Evolutionary conservation across 2,329 filamentous ascomycete species (phyloP).

Genomic region (Fusarium sp.): DNA sequence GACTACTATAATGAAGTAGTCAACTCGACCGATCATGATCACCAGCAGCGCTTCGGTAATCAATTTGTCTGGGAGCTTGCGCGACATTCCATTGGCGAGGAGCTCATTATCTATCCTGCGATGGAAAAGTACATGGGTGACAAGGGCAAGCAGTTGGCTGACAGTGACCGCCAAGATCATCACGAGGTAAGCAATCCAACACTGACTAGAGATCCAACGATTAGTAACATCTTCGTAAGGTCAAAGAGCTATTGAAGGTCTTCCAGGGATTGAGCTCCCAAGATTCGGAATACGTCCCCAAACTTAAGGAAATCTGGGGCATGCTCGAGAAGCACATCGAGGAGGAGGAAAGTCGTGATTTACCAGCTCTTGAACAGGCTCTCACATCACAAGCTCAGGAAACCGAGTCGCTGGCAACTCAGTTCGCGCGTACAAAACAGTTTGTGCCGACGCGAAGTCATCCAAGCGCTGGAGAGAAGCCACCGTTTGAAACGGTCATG

Average conservation of each 20-base stretch:
- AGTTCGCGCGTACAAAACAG: constrained; percentile 66
- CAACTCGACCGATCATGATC: constrained; percentile 53
- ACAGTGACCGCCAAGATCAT: constrained; percentile 64
- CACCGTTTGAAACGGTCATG: constrained; percentile 69
- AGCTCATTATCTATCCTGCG: constrained; percentile 68
- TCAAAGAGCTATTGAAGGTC: constrained; percentile 65
- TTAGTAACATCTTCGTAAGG: constrained; percentile 51
- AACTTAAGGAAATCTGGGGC: constrained; percentile 60
- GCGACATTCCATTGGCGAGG: constrained; percentile 64
- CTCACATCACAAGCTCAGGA: constrained; percentile 47
- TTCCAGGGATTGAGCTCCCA: constrained; percentile 63
- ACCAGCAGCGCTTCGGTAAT: constrained; percentile 60
- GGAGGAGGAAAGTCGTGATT: constrained; percentile 65
- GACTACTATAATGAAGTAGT: constrained; percentile 61
- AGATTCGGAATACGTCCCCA: constrained; percentile 60
- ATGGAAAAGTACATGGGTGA: constrained; percentile 63
- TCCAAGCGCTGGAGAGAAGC: constrained; percentile 64
- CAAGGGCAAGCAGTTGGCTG: constrained; percentile 60
- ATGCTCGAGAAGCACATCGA: constrained; percentile 63
- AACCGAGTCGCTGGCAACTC: constrained; percentile 54
- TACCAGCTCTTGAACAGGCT: constrained; percentile 63
- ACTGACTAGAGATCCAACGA: too few relatives aligned
- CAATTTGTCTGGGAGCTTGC: constrained; percentile 65
- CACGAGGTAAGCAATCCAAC: constrained; percentile 53
- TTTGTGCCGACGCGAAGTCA: constrained; percentile 68